Base-by-base conservation (phyloP, 2,329 filamentous ascomycete species). In the Aspergillus puulaauensis region DNA sequence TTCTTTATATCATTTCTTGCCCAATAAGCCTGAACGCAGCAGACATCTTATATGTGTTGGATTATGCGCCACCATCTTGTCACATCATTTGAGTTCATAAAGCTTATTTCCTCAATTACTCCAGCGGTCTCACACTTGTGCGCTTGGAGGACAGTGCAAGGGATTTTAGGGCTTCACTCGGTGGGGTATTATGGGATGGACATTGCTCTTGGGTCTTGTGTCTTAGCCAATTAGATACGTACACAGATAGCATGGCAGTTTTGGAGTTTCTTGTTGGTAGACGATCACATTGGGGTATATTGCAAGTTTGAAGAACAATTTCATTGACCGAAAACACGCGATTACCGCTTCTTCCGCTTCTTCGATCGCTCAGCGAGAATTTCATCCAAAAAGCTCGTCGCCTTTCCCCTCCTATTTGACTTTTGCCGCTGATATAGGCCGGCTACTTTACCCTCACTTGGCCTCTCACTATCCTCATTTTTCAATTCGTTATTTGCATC, bases 311-410 rank as follows among this genome's bases (percentile, higher is more conserved):
- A 31, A 50, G 33, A 23, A 24, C 54, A n/a, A 24, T 47, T 27
- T 31, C 52, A 48, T 54, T n/a, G 24, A 44, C 14, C 17, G 9
- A 33, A 51, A 43, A 23, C 27, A 35, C 19, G n/a, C 41, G 21
- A 35, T 45, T 35, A n/a, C 57, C 70, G 73, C 56, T 68, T 73
- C 67, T 76, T 77, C 63, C 77, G 79, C 66, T 83, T 84, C 62
- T 78, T 81, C 7, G 78, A 77, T 55, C 74, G 63, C 48, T 74
- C 66, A n/a, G 72, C 72, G 48, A 79, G 64, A 15, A 86, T 68
- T 61, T 85, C 81, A 67, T 86, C 83, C 23, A 86, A 71, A 64
- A 82, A 85, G 59, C 77, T 83, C 14, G 67, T 73, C 1, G 73
- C 73, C 50, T 77, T 75, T 62, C 77, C 80, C 27, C 68, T 70